Conservation (phyloP, 352 stramenopile species). For the Phytopythium ostracodes region DNA sequence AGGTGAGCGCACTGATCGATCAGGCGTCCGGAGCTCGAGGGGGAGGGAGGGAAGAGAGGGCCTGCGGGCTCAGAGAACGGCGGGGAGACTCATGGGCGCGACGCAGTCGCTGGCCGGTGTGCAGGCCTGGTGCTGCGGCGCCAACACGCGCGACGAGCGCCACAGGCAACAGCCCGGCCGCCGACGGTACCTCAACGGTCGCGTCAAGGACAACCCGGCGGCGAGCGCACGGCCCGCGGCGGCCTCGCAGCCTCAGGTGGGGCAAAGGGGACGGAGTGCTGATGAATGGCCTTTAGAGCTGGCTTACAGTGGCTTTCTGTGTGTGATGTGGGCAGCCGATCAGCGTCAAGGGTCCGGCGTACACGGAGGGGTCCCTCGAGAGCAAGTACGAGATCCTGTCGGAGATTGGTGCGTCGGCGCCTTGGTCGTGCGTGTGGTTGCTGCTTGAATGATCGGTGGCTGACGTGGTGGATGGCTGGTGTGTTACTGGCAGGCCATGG, state of each 20-base stretch:
- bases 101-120: conserved; percentile 27
- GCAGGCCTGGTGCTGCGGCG: conserved; percentile 51
- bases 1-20: no score
- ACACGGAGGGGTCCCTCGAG: conserved; percentile 69
- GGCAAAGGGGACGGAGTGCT: no score
- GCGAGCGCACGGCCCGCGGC: conserved; percentile 18
- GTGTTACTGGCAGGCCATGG: conserved; percentile 59
- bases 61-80: not conserved
- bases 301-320: no score
- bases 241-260: conserved; percentile 32
- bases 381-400: conserved; percentile 81
- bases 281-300: no score
- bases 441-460: not conserved
- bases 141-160: conserved; percentile 26
- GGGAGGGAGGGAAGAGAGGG: not conserved
- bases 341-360: conserved; percentile 61
- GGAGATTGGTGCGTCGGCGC: conserved; percentile 60
- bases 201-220: conserved; percentile 29
- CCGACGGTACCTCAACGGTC: conserved; percentile 36
- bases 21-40: not conserved
- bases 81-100: conserved; percentile 23
- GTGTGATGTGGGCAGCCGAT: no score
- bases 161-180: conserved; percentile 34
- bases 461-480: not conserved
- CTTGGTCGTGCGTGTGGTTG: not conserved